Evolutionary conservation across 1,284 basidiomycete genomes (phyloP).

Genomic region (Inonotus obliquus): DNA sequence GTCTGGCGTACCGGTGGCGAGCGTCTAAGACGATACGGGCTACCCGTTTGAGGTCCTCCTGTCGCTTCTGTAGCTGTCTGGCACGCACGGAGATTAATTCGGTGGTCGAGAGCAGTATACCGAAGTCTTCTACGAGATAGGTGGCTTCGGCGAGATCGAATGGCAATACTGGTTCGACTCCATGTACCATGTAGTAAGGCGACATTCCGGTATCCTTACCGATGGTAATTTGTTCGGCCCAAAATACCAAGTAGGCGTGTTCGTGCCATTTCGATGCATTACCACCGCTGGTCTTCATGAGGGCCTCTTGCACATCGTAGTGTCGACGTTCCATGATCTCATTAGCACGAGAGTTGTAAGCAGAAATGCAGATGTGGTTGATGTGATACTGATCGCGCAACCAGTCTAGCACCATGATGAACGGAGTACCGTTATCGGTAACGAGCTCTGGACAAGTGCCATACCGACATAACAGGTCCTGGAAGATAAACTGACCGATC

Average conservation of each 20-base stretch:
- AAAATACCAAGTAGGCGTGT: slow-evolving; percentile 17
- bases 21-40: neutral
- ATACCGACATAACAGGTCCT: slow-evolving; percentile 27
- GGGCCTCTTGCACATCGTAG: slow-evolving; percentile 11
- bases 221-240: slow-evolving; percentile 25
- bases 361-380: slow-evolving; percentile 19
- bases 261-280: slow-evolving; percentile 17
- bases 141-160: slow-evolving; percentile 23
- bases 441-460: slow-evolving; percentile 27
- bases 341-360: slow-evolving; percentile 21
- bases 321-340: slow-evolving; percentile 19
- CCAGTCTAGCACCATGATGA: slow-evolving; percentile 15
- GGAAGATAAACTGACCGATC: slow-evolving; percentile 26
- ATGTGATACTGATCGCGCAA: slow-evolving; percentile 15
- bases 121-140: neutral
- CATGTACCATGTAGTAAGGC: slow-evolving; percentile 23
- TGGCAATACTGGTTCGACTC: slow-evolving; percentile 21
- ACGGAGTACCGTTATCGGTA: slow-evolving; percentile 29
- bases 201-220: slow-evolving; percentile 20
- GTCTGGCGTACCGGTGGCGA: neutral
- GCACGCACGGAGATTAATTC: neutral
- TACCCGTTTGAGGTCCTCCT: neutral
- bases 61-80: neutral
- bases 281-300: slow-evolving; percentile 14
- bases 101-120: neutral